Evolutionary conservation across 805 yeast genomes (phyloP), one percentile per base, ranked within the genome.

Genomic region (Nakazawaea anatomiae): DNA sequence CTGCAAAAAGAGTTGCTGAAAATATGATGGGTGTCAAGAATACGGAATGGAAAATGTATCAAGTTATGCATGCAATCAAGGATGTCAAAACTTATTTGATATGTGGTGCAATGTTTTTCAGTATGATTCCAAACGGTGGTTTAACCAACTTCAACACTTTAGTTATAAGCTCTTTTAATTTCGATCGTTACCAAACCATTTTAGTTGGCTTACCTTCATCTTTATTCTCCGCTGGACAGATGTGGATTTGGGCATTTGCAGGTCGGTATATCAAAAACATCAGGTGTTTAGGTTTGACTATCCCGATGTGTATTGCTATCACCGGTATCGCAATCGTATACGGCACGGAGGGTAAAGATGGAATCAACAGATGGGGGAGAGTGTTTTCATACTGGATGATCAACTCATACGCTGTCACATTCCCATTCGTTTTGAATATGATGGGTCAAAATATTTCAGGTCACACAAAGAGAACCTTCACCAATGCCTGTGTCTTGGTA

Each of bases 391-490:
- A 62, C 48, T 62, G 66, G 65, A 63, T 64, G 67, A 60, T 61
- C 43, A 59, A 60, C 52, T 57, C 61, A 31, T 59, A 55, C 47
- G 58, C 61, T 25, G 64, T 46, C 42, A 45, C 55, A 14, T 62
- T 58, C 59, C 64, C 65, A 7, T 63, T 54, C 51, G 54, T 56
- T 36, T 55, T 64, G 55, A 55, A 60, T 39, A 47, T 63, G 41
- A 55, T 60, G 46, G 65, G 67, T 44, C 54, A 60, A 39, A 74
- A 77, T 54, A 64, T 70, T 47, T 75, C 77, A 4, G 83, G 83
- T 9, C 76, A 75, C 59, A 77, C 83, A n/a, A 79, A 79, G 65
- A 77, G 76, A 59, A 61, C 69, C 34, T 65, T 74, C 7, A 70
- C 70, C 9, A 75, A 71, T 56, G 77, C 79, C 12, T 56, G 72